Conservation (phyloP, 1,284 basidiomycete genomes). For the Grifola frondosa region DNA sequence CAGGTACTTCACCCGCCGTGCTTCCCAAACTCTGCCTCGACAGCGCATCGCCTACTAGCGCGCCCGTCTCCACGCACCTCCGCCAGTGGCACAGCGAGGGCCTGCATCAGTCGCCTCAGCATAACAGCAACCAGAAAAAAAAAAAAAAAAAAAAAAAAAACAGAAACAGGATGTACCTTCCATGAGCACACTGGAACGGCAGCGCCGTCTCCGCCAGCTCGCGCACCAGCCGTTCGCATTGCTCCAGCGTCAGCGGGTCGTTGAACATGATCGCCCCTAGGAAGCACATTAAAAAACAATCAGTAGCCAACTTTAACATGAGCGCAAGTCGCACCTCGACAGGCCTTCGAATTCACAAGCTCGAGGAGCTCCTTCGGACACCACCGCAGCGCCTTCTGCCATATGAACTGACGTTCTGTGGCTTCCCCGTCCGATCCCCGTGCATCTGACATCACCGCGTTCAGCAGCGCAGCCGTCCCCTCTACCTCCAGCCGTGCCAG, state of each 20-base stretch:
- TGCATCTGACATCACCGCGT: neutral
- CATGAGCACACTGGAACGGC: constrained; percentile 95
- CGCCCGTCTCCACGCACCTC: no score
- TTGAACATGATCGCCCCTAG: constrained; percentile 97
- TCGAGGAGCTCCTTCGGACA: constrained; percentile 80
- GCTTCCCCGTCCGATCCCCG: constrained; percentile 2
- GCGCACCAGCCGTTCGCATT: constrained; percentile 69
- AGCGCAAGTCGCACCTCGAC: constrained; percentile 61
- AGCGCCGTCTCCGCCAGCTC: constrained; percentile 71
- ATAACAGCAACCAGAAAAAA: neutral
- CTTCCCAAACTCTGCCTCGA: no score
- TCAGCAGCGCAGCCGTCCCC: constrained; percentile 16
- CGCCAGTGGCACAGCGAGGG: no score
- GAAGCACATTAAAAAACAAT: neutral
- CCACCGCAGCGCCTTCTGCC: constrained; percentile 73
- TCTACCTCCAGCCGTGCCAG: constrained; percentile 46
- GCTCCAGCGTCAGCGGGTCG: constrained; percentile 66
- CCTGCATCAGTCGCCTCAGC: no score
- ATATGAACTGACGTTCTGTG: constrained; percentile 39
- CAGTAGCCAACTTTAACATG: neutral
- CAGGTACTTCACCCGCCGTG: no score
- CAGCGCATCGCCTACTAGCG: no score
- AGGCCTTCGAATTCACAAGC: constrained; percentile 89
- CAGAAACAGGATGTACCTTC: constrained; percentile 47
- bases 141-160: neutral